Evolutionary conservation across 306 rosid species (phyloP).

Genomic region (Malus domestica): DNA sequence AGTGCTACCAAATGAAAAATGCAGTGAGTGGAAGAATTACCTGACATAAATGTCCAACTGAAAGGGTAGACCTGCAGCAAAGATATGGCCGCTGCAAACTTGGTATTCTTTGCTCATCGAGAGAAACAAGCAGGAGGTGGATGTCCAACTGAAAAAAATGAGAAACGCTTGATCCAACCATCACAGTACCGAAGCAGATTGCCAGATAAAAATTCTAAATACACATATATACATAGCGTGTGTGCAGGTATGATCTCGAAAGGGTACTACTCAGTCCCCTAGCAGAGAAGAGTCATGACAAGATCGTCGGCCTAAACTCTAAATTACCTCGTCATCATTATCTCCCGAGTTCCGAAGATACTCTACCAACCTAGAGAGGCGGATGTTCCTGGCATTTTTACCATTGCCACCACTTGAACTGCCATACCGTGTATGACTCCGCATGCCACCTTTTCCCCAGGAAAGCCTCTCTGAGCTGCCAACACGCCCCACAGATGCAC

Average conservation of each 20-base stretch:
- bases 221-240: neutral
- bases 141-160: slow-evolving; percentile 36
- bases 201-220: neutral
- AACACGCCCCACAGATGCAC: slow-evolving; percentile 40
- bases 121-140: slow-evolving; percentile 51
- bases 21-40: slow-evolving; percentile 29
- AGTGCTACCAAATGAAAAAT: neutral
- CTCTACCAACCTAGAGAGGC: slow-evolving; percentile 48
- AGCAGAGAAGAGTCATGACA: slow-evolving; percentile 4
- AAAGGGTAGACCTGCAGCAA: slow-evolving; percentile 47
- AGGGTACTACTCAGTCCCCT: neutral
- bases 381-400: slow-evolving; percentile 44
- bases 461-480: slow-evolving; percentile 58
- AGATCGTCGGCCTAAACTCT: slow-evolving; percentile 7
- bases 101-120: slow-evolving; percentile 49
- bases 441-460: slow-evolving; percentile 68
- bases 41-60: slow-evolving; percentile 47
- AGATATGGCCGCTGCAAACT: slow-evolving; percentile 48
- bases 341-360: slow-evolving; percentile 36
- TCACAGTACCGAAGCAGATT: slow-evolving; percentile 2
- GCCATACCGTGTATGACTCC: slow-evolving; percentile 59
- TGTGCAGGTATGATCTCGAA: neutral
- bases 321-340: slow-evolving; percentile 43
- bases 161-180: slow-evolving; percentile 7
- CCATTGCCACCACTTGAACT: slow-evolving; percentile 37